Base-by-base conservation (phyloP, 495 filamentous ascomycete species). In the Penicillium paxilli region DNA sequence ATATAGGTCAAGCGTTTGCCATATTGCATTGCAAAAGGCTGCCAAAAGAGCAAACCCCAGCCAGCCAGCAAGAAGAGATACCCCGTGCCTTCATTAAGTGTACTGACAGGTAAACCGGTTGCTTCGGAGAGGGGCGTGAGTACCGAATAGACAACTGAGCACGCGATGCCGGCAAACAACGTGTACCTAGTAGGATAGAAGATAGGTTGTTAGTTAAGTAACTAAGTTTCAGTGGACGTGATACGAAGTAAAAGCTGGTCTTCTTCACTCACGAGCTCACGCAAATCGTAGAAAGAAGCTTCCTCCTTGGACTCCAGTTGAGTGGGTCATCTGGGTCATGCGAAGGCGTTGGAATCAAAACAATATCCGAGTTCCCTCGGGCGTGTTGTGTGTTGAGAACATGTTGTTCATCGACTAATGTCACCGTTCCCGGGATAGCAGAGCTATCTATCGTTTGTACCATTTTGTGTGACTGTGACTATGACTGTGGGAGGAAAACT, bases 1-100 rank as follows among this genome's bases (percentile, higher is more conserved):
- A 89, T 60, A 64, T 84, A 88, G 1, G 82, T 80, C 41, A 82
- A 70, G n/a, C 86, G 74, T 66, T 87, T 87, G 28, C 86, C 86
- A 71, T 82, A 88, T 52, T 85, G 80, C 52, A 87, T 64, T 0
- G 85, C 82, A 41, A 87, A 77, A 0, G 85, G 84, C 65, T 89
- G 85, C 86, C 85, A 89, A 61, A 87, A 83, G 3, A 89, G 62
- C 49, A 84, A 74, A 0, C 83, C 83, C 83, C 81, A 87, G 4
- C 84, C 83, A 10, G 82, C 78, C 28, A 85, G 60, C 49, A 87
- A 60, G 52, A 86, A 85, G 74, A 87, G 76, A 64, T 83, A 86
- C 4, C 85, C 85, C 0, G 83, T 88, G 25, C 86, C 85, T 47
- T 81, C 69, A 55, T 82, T 84, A 9, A 85, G 58, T 12, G 80